phyloP scores from a whole-genome alignment of 352 stramenopile species.

The Phytophthora sansomeana region DNA sequence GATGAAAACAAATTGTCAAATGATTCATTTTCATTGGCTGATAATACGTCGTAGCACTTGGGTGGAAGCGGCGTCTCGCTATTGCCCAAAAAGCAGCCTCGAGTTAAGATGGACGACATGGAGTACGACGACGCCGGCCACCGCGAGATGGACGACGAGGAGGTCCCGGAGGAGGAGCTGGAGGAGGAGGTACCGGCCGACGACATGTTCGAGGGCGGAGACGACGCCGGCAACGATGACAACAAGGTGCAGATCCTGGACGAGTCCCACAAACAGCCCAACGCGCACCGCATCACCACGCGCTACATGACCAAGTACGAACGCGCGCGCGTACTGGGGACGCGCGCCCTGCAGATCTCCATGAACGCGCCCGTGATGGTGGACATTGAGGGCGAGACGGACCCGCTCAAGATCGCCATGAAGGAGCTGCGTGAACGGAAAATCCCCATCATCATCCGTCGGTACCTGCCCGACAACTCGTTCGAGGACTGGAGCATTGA shows the following conservation, averaged over 20 bases:
- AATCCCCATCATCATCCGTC: constrained; percentile 99
- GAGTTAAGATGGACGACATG: constrained; percentile 77
- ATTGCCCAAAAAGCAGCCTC: constrained; percentile 6
- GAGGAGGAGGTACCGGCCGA: constrained; percentile 82
- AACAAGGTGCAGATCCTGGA: constrained; percentile 81
- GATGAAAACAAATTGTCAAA: constrained; percentile 8
- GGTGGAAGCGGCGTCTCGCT: constrained; percentile 26
- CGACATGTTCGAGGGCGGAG: constrained; percentile 71
- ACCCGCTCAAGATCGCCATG: constrained; percentile 99
- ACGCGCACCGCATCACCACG: constrained; percentile 95
- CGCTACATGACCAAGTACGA: constrained; percentile 99
- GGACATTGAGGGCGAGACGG: constrained; percentile 98
- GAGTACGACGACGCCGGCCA: constrained; percentile 83
- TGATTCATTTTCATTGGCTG: constrained; percentile 24
- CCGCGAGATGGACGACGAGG: constrained; percentile 87
- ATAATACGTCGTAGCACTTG: constrained; percentile 22
- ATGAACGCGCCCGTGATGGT: constrained; percentile 98
- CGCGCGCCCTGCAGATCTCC: constrained; percentile 98
- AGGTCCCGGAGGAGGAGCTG: constrained; percentile 74
- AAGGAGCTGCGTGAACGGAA: constrained; percentile 99
- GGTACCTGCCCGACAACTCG: constrained; percentile 98
- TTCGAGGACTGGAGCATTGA: constrained; percentile 99
- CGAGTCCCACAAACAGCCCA: constrained; percentile 88
- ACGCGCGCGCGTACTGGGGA: constrained; percentile 97
- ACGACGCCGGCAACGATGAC: constrained; percentile 63